Base-by-base conservation (phyloP, 768 basidiomycete species). In the Chalciporus pseudorubinellus region DNA sequence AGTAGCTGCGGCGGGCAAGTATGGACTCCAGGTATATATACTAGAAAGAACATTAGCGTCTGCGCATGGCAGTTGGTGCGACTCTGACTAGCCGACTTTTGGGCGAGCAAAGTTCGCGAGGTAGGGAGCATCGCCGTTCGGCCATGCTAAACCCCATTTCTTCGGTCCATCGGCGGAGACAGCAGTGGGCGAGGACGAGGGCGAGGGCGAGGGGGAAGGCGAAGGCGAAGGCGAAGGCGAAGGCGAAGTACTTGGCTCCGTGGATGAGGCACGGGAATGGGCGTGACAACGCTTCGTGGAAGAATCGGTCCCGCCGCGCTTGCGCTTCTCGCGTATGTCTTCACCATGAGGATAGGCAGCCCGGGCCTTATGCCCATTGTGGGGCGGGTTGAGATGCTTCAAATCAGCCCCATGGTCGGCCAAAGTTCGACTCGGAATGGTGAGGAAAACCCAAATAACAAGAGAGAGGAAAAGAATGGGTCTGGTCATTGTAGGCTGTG, bases 141-240 rank as follows among this genome's bases (percentile, higher is more conserved):
- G 76, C 85, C 88, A 92, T 12, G 79, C 85, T 29, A 87, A 60
- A 46, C 88, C 85, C 40, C 80, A 76, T 69, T 89, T 89, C 40
- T 65, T 69, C 16, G 43, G 34, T 43, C 4, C 48, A 14, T 13
- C 21, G 0, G 48, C 12, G 38, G 31, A 1, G 3, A 39, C 8
- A n/a, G n/a, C n/a, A n/a, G n/a, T n/a, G n/a, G n/a, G n/a, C n/a
- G n/a, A n/a, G n/a, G n/a, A n/a, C n/a, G n/a, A n/a, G n/a, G n/a
- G n/a, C n/a, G n/a, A n/a, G n/a, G n/a, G n/a, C n/a, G n/a, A n/a
- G n/a, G n/a, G n/a, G n/a, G n/a, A n/a, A n/a, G n/a, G n/a, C n/a
- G n/a, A n/a, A n/a, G n/a, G n/a, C n/a, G n/a, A n/a, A n/a, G n/a
- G n/a, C n/a, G n/a, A n/a, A n/a, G 44, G 28, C 0, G 50, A 21